Evolutionary conservation across 1,139 yeast species (phyloP).

Genomic region (Hansenula lynferdii): DNA sequence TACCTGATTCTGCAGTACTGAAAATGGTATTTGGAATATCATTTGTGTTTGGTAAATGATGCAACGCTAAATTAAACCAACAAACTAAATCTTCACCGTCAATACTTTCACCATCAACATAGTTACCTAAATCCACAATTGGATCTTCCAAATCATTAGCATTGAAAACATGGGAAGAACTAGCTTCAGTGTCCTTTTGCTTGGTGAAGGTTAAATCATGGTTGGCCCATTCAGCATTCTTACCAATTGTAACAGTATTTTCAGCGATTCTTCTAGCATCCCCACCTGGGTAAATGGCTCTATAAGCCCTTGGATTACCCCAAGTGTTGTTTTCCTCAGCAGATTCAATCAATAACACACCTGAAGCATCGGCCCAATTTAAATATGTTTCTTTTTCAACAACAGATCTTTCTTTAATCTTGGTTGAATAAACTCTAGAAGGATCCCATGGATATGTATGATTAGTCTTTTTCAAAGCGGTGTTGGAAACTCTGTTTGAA

Average conservation of each 20-base stretch:
- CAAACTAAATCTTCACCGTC: slow-evolving; percentile 23
- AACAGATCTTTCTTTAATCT: slow-evolving; percentile 10
- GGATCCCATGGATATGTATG: slow-evolving; percentile 23
- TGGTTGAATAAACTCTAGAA: slow-evolving; percentile 13
- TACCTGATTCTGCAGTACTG: slow-evolving; percentile 20
- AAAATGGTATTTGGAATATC: slow-evolving; percentile 24
- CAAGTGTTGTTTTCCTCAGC: slow-evolving; percentile 17
- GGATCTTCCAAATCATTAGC: slow-evolving; percentile 21
- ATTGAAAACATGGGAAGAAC: slow-evolving; percentile 18
- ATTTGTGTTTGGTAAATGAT: slow-evolving; percentile 24
- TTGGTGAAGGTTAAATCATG: slow-evolving; percentile 18
- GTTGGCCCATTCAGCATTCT: slow-evolving; percentile 22
- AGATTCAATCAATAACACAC: slow-evolving; percentile 21
- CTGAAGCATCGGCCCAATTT: slow-evolving; percentile 19
- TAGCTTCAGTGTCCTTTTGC: slow-evolving; percentile 21
- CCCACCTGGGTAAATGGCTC: slow-evolving; percentile 16
- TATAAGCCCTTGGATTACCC: slow-evolving; percentile 23
- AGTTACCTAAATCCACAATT: slow-evolving; percentile 14
- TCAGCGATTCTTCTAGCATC: slow-evolving; percentile 15
- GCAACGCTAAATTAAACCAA: slow-evolving; percentile 23
- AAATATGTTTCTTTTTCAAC: slow-evolving; percentile 14
- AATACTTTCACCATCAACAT: slow-evolving; percentile 20
- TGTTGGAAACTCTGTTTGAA: slow-evolving; percentile 14
- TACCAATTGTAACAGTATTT: slow-evolving; percentile 6
- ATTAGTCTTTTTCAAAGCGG: slow-evolving; percentile 11